phyloP scores from a whole-genome alignment of 2,329 filamentous ascomycete species.

The Colletotrichum sp. region DNA sequence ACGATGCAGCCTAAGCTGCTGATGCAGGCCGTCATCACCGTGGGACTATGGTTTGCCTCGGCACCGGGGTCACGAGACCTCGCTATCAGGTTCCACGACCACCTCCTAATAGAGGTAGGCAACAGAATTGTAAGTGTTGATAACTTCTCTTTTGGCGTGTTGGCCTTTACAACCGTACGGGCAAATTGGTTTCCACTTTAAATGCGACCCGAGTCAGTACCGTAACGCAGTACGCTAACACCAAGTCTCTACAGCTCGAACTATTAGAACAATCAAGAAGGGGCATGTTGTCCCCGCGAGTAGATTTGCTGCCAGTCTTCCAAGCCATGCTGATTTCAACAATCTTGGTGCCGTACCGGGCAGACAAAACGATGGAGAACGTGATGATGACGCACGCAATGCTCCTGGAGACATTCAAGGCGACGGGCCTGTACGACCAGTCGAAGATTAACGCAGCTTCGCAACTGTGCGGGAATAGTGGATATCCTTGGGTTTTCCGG shows the following conservation, averaged over 20 bases:
- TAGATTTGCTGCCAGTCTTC: background rate
- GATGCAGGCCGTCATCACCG: background rate
- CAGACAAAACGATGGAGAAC: slow-evolving; percentile 3
- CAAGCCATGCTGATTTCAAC: background rate
- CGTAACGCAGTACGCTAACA: background rate
- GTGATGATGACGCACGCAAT: slow-evolving; percentile 11
- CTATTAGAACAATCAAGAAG: background rate
- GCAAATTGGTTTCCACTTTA: background rate
- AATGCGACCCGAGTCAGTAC: background rate
- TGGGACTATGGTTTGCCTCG: slow-evolving; percentile 4
- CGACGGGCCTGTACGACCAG: background rate
- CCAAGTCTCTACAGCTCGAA: background rate
- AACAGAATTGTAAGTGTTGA: background rate
- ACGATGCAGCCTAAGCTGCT: background rate
- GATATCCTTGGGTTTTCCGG: background rate
- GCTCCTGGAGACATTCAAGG: slow-evolving; percentile 5
- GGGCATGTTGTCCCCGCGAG: background rate
- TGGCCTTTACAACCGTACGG: background rate
- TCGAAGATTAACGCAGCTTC: background rate
- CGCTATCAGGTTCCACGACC: background rate
- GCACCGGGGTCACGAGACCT: background rate
- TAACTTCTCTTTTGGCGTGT: background rate
- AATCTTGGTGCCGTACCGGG: slow-evolving; percentile 9
- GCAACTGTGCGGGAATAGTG: background rate
- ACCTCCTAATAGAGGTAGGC: background rate